Conservation (phyloP, 768 basidiomycete genomes). For the Trametopsis cervina region DNA sequence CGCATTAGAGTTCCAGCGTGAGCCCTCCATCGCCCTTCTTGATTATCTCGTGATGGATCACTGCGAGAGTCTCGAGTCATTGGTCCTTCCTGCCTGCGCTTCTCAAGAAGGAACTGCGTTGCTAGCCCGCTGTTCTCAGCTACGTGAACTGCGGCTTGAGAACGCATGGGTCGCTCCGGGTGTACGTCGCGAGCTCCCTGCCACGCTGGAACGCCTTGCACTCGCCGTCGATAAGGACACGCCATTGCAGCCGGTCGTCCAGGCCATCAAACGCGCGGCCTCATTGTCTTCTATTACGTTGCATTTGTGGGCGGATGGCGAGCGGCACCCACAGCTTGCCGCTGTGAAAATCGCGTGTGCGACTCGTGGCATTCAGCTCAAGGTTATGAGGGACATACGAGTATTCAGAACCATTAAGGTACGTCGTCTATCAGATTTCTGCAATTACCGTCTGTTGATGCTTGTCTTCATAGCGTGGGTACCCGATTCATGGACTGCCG, state of each 20-base stretch:
- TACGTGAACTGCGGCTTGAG: conserved; percentile 53
- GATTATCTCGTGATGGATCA: conserved; percentile 48
- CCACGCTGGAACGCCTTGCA: conserved; percentile 47
- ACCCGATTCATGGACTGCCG: background rate
- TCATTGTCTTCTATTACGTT: conserved; percentile 44
- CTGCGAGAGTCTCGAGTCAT: conserved; percentile 40
- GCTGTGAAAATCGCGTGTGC: conserved; percentile 61
- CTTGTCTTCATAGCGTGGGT: background rate
- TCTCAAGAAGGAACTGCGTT: conserved; percentile 40
- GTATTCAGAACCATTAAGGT: conserved; percentile 38
- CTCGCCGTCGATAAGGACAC: conserved; percentile 55
- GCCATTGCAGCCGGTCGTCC: conserved; percentile 45
- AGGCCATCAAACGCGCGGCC: conserved; percentile 40
- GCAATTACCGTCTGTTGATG: background rate
- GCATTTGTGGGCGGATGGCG: conserved; percentile 46
- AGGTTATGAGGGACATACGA: conserved; percentile 42
- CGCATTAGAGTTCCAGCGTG: conserved; percentile 51
- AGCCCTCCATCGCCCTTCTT: conserved; percentile 48
- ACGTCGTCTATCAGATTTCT: background rate
- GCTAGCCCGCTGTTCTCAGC: conserved; percentile 40
- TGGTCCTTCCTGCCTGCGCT: conserved; percentile 50
- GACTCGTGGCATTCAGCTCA: conserved; percentile 48
- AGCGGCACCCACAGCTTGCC: conserved; percentile 42
- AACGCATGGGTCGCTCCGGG: conserved; percentile 37
- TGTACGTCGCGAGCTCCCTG: conserved; percentile 43